Percentiles rank a stretch among this genome's conserved stretches.
These are phyloP conservation scores for Gossypium anomalum DNA, from an alignment of 345 rosid genomes.

Conservation along the genomic window DNA sequence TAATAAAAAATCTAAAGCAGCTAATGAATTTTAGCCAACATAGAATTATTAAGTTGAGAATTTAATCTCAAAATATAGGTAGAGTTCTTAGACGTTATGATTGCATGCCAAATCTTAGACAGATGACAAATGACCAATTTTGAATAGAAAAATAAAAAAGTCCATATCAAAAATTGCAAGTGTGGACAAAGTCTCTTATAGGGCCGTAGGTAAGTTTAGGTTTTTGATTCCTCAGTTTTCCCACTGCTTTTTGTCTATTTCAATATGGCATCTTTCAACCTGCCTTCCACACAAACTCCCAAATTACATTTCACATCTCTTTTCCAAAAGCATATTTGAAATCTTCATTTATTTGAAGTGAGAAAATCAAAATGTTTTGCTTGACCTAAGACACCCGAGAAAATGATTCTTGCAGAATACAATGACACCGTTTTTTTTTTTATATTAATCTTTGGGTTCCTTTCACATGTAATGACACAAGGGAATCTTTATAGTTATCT, in stretches of 20 bases:
- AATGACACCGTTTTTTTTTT: background rate
- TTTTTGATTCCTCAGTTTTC: conserved; percentile 24
- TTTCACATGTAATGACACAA: conserved; percentile 30
- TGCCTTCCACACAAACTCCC: conserved; percentile 23
- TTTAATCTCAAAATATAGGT: background rate
- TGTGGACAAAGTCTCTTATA: background rate
- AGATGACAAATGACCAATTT: background rate
- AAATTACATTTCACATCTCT: background rate
- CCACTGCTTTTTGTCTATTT: conserved; percentile 9
- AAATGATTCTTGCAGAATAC: background rate
- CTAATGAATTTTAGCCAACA: too few relatives aligned
- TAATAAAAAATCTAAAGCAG: too few relatives aligned
- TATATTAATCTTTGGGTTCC: background rate
- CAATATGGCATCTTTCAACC: conserved; percentile 27
- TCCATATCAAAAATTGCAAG: too few relatives aligned
- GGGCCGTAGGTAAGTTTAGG: conserved; percentile 28
- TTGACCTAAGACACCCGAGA: background rate
- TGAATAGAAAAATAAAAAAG: background rate
- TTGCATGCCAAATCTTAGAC: background rate
- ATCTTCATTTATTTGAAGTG: background rate
- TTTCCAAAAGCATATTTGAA: conserved; percentile 11
- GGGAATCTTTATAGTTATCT: conserved; percentile 21
- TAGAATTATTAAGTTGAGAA: too few relatives aligned
- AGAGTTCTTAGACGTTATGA: background rate
- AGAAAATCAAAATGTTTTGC: background rate